Conservation (phyloP, 306 rosid genomes). For the Castanea crenata region DNA sequence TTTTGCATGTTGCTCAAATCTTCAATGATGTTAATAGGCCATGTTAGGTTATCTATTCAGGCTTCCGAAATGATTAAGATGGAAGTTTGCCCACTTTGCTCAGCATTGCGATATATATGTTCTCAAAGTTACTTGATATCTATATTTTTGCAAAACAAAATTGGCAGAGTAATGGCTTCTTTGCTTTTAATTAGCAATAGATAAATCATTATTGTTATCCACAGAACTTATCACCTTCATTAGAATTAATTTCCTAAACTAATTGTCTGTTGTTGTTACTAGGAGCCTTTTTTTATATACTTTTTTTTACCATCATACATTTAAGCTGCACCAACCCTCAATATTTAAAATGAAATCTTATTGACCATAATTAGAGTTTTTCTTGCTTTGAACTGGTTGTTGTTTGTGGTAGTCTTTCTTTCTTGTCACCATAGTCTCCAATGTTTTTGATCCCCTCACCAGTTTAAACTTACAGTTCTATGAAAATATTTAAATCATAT, state of each 20-base stretch:
- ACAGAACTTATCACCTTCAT: not conserved
- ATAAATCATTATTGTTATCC: not conserved
- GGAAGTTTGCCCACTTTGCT: not conserved
- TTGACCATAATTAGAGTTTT: not conserved
- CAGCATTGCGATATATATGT: not conserved
- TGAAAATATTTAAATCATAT: conserved; percentile 13
- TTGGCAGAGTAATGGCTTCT: not conserved
- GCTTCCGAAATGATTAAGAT: not conserved
- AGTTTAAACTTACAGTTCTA: not conserved
- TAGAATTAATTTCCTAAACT: not conserved
- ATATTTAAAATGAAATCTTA: not conserved
- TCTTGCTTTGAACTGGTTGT: conserved; percentile 9
- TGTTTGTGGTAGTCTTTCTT: conserved; percentile 14
- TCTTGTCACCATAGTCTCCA: not conserved
- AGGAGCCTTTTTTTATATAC: not conserved
- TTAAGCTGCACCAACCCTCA: not conserved
- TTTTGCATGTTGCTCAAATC: not conserved
- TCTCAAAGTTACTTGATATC: not conserved
- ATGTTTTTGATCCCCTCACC: conserved; percentile 3
- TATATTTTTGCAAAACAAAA: not conserved
- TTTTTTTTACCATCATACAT: not conserved
- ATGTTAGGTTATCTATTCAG: not conserved
- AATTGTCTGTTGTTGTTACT: not conserved
- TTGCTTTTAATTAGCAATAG: not conserved
- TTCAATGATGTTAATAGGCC: not conserved